A percentile compares a stretch with the other conserved stretches of the same genome.
Evolutionary conservation across 345 rosid genomes (phyloP).

Genomic region (Hypericum perforatum): DNA sequence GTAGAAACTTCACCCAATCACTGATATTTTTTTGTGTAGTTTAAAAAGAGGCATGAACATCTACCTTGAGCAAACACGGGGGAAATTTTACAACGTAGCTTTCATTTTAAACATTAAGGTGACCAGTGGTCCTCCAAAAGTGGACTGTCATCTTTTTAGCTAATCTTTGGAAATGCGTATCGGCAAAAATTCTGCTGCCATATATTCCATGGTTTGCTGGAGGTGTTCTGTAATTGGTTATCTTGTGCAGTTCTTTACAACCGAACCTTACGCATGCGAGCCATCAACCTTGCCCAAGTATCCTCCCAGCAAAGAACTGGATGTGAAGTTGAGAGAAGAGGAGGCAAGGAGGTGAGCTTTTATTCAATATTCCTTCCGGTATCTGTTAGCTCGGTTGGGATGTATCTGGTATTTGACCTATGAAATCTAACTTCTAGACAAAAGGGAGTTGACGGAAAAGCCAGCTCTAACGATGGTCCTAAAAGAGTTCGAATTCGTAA

Average conservation of each 20-base stretch:
- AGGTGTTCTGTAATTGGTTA: conserved; percentile 13
- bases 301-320: conserved; percentile 91
- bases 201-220: conserved; percentile 1
- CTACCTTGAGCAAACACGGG: not conserved
- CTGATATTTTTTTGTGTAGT: not conserved
- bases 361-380: conserved; percentile 11
- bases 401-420: conserved; percentile 14
- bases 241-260: conserved; percentile 59
- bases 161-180: not conserved
- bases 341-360: conserved; percentile 61
- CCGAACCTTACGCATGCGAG: conserved; percentile 73
- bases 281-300: conserved; percentile 78
- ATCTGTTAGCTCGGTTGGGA: conserved; percentile 6
- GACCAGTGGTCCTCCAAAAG: too few relatives aligned
- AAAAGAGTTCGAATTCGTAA: conserved; percentile 40
- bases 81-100: too few relatives aligned
- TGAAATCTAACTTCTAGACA: conserved; percentile 26
- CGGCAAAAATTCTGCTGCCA: not conserved
- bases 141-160: not conserved
- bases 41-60: not conserved
- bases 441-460: conserved; percentile 45
- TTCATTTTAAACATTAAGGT: too few relatives aligned
- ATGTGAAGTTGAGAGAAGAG: conserved; percentile 69
- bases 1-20: conserved; percentile 3
- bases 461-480: conserved; percentile 43